A percentile compares a stretch with the other conserved stretches of the same genome.
Conservation (phyloP, 805 yeast genomes). For the Wickerhamiella galacta region DNA sequence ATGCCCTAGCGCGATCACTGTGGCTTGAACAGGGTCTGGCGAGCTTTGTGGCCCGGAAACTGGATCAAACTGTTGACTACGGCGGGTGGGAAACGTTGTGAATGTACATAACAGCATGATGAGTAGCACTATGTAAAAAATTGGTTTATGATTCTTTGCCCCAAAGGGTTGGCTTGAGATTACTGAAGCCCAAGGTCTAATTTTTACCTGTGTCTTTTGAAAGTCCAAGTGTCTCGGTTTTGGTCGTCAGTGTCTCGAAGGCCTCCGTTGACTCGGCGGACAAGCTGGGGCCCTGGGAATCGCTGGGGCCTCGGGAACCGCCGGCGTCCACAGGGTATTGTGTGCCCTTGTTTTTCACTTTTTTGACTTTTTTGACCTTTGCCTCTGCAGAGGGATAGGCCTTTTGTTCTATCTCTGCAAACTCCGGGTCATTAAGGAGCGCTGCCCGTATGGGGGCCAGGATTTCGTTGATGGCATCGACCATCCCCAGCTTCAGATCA, state of each 20-base stretch:
- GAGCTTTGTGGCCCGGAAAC: slow-evolving; percentile 57
- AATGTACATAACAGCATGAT: no score
- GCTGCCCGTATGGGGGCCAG: slow-evolving; percentile 74
- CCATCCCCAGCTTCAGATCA: slow-evolving; percentile 83
- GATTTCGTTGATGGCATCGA: slow-evolving; percentile 65
- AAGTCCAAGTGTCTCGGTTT: no score
- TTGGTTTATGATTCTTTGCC: no score
- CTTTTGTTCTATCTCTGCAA: slow-evolving; percentile 51
- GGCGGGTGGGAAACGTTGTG: slow-evolving; percentile 92
- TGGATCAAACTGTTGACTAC: slow-evolving; percentile 63
- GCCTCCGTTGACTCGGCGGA: no score
- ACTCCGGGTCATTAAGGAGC: slow-evolving; percentile 44
- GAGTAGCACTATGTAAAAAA: no score
- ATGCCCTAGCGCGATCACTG: slow-evolving; percentile 43
- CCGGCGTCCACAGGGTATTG: slow-evolving; percentile 52
- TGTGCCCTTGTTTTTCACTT: slow-evolving; percentile 64
- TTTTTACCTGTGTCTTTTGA: no score
- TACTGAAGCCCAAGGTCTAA: no score
- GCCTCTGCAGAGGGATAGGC: slow-evolving; percentile 72
- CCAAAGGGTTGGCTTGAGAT: no score
- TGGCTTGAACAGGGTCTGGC: slow-evolving; percentile 73
- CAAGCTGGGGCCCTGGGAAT: no score
- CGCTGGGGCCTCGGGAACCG: slow-evolving; percentile 6
- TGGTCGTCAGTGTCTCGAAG: no score
- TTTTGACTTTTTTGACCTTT: slow-evolving; percentile 45